Conservation (phyloP, 2,329 filamentous ascomycete genomes). For the Biscogniauxia marginata region DNA sequence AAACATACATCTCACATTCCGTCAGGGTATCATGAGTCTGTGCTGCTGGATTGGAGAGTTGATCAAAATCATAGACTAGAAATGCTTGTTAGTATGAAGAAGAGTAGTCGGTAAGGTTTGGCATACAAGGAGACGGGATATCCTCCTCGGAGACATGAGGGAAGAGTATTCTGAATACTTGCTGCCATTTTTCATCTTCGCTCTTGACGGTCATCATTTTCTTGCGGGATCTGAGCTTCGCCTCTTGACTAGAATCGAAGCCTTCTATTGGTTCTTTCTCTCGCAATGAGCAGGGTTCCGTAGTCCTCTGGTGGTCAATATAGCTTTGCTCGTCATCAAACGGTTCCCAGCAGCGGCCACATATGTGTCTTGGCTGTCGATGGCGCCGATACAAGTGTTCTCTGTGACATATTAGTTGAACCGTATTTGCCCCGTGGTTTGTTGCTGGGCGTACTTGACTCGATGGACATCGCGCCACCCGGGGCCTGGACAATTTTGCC, state of each 20-base stretch:
- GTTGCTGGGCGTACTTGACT: constrained; percentile 15
- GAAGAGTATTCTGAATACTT: constrained; percentile 12
- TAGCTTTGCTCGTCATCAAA: constrained; percentile 10
- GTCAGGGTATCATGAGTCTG: constrained; percentile 1
- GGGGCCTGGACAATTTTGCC: constrained; percentile 10
- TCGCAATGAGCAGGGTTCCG: constrained; percentile 3
- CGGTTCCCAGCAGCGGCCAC: constrained; percentile 9
- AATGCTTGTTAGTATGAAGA: background rate
- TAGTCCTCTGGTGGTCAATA: constrained; percentile 8
- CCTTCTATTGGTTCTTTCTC: constrained; percentile 8
- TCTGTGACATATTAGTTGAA: too few species aligned
- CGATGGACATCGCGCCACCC: constrained; percentile 11
- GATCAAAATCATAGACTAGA: constrained; percentile 10
- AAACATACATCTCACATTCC: constrained; percentile 13
- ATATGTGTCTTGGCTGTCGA: constrained; percentile 9
- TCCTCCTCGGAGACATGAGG: constrained; percentile 6
- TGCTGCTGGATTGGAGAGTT: background rate
- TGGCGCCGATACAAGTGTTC: constrained; percentile 14
- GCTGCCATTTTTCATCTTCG: constrained; percentile 14
- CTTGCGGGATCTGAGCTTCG: constrained; percentile 11
- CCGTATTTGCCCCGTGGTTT: too few species aligned
- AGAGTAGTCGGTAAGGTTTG: background rate
- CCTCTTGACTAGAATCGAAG: constrained; percentile 9
- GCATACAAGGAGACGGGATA: constrained; percentile 12
- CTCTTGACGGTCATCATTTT: constrained; percentile 2